phyloP scores from a whole-genome alignment of 805 yeast genomes.

The Geotrichum ghanense region DNA sequence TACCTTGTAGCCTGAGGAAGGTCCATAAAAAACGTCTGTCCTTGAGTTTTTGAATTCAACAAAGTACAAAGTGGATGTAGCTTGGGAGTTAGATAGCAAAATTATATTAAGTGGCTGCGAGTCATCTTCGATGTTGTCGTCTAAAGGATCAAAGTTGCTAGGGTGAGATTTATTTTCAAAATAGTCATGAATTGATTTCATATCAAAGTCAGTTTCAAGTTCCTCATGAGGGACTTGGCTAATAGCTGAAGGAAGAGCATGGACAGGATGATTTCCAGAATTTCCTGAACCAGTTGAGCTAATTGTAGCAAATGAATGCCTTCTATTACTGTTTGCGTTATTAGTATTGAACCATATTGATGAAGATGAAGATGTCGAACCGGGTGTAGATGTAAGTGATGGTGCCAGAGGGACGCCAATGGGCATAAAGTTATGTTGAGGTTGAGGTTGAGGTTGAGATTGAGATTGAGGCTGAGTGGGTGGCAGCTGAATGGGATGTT shows the following conservation, averaged over 20 bases:
- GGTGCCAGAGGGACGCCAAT: slow-evolving; percentile 2
- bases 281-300: neutral
- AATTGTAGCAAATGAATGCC: neutral
- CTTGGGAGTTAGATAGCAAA: neutral
- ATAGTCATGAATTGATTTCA: neutral
- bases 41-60: slow-evolving; percentile 75
- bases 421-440: neutral
- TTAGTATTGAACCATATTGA: neutral
- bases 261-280: neutral
- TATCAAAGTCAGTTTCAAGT: neutral
- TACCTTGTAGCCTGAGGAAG: slow-evolving; percentile 28
- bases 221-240: neutral
- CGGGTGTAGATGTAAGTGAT: neutral
- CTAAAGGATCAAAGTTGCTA: neutral
- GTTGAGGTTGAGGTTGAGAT: neutral
- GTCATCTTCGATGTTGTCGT: neutral
- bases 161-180: no score
- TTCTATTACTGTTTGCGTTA: neutral
- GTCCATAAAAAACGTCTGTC: slow-evolving; percentile 55
- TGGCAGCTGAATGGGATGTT: slow-evolving; percentile 4
- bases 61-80: slow-evolving; percentile 34
- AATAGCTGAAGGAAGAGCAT: neutral
- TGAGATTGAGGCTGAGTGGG: slow-evolving; percentile 3
- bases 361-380: neutral
- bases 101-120: neutral